These are phyloP conservation scores for Prunus mira DNA, from an alignment of 306 rosid species.

Conservation along the genomic window DNA sequence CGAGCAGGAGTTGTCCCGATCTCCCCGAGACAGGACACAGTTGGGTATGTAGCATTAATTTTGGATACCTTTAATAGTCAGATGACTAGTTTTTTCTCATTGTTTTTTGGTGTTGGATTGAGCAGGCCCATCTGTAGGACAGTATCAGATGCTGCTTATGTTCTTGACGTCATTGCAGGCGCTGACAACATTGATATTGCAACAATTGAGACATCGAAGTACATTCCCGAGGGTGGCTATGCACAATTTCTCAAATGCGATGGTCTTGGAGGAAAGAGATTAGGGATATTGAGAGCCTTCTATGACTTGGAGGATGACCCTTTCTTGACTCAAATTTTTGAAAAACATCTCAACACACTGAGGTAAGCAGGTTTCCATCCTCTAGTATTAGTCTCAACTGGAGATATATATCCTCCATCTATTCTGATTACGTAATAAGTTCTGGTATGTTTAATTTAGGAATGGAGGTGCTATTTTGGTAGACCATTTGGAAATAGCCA, in stretches of 20 bases:
- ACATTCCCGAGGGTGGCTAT: constrained; percentile 56
- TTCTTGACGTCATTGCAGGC: constrained; percentile 70
- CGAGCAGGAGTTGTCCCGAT: constrained; percentile 59
- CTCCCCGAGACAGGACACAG: constrained; percentile 57
- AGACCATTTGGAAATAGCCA: constrained; percentile 39
- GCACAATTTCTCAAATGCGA: constrained; percentile 45
- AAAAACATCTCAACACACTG: constrained; percentile 44
- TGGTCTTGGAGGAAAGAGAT: constrained; percentile 52
- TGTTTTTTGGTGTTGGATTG: background rate
- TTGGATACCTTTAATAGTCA: background rate
- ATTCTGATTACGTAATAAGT: background rate
- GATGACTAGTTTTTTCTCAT: background rate
- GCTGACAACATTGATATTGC: constrained; percentile 52
- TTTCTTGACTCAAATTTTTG: constrained; percentile 28
- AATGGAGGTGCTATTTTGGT: constrained; percentile 44
- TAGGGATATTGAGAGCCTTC: constrained; percentile 41
- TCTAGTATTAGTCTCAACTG: background rate
- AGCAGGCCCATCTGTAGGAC: constrained; percentile 71
- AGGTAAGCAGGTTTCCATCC: constrained; percentile 36
- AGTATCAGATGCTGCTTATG: constrained; percentile 70
- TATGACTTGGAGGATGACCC: constrained; percentile 26
- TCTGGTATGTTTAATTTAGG: constrained; percentile 23
- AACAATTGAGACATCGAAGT: constrained; percentile 40
- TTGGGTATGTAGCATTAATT: constrained; percentile 35
- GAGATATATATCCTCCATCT: background rate